A percentile compares a stretch with the other conserved stretches of the same genome.
phyloP scores from a whole-genome alignment of 805 yeast species.

The Cyberlindnera lachancei region DNA sequence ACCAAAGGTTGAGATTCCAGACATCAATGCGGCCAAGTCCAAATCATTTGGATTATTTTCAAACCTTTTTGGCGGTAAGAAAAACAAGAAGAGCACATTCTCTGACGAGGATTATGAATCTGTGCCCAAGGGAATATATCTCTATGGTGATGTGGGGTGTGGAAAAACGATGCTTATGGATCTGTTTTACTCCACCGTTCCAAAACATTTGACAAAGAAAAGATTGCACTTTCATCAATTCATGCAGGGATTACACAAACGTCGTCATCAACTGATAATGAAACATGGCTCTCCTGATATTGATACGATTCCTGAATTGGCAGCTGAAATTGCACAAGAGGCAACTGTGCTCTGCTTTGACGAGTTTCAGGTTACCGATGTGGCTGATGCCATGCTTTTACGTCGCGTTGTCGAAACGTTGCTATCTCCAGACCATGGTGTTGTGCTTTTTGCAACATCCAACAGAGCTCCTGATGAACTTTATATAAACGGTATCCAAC shows the following conservation, averaged over 20 bases:
- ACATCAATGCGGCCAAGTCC: constrained; percentile 47
- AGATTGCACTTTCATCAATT: constrained; percentile 94
- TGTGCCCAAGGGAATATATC: constrained; percentile 77
- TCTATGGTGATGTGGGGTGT: constrained; percentile 97
- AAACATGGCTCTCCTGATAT: constrained; percentile 59
- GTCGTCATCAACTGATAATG: constrained; percentile 66
- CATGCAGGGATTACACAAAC: constrained; percentile 88
- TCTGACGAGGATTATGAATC: constrained; percentile 21
- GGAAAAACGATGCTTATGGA: constrained; percentile 99
- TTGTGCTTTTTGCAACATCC: constrained; percentile 86
- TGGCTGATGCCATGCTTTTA: constrained; percentile 95
- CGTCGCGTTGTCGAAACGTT: constrained; percentile 64
- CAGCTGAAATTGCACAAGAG: constrained; percentile 71
- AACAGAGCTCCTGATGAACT: constrained; percentile 93
- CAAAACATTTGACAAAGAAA: constrained; percentile 64
- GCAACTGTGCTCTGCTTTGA: constrained; percentile 87
- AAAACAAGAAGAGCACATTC: background rate
- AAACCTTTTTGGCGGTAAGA: constrained; percentile 16
- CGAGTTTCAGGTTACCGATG: constrained; percentile 97
- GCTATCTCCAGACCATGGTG: constrained; percentile 71
- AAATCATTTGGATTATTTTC: constrained; percentile 29
- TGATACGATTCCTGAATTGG: constrained; percentile 78
- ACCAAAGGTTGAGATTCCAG: constrained; percentile 52
- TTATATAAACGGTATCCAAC: constrained; percentile 89
- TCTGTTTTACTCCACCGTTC: constrained; percentile 79